A percentile compares a stretch with the other conserved stretches of the same genome.
These are phyloP conservation scores for Candida endomychidarum DNA, from an alignment of 805 yeast species.

Conservation along the genomic window DNA sequence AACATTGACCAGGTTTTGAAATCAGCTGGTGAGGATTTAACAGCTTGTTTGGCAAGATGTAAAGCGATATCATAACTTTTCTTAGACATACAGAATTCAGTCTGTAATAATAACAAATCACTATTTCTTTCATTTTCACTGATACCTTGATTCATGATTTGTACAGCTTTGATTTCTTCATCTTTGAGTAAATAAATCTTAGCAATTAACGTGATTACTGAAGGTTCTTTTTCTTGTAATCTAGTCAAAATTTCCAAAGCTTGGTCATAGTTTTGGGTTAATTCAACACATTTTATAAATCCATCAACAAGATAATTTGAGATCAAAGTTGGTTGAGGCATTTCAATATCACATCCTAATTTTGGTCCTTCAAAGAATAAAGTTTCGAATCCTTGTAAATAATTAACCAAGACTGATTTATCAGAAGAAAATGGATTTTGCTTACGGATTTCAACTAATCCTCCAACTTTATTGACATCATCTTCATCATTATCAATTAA, in stretches of 20 bases:
- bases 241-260: slow-evolving; percentile 61
- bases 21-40: slow-evolving; percentile 71
- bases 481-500: slow-evolving; percentile 71
- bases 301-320: slow-evolving; percentile 76
- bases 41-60: slow-evolving; percentile 60
- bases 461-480: slow-evolving; percentile 49
- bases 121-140: slow-evolving; percentile 52
- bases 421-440: slow-evolving; percentile 67
- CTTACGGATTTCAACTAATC: slow-evolving; percentile 81
- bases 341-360: slow-evolving; percentile 63
- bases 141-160: slow-evolving; percentile 52
- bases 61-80: slow-evolving; percentile 56
- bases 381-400: slow-evolving; percentile 63
- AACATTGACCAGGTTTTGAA: slow-evolving; percentile 72
- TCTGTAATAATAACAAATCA: slow-evolving; percentile 53
- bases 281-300: slow-evolving; percentile 58
- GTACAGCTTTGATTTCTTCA: slow-evolving; percentile 60
- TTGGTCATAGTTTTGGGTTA: slow-evolving; percentile 62
- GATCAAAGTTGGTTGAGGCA: slow-evolving; percentile 64
- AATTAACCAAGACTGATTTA: slow-evolving; percentile 38
- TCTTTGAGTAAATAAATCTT: slow-evolving; percentile 52
- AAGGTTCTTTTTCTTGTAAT: slow-evolving; percentile 51
- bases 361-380: slow-evolving; percentile 66
- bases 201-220: slow-evolving; percentile 59
- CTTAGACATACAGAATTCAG: slow-evolving; percentile 55